Percentiles rank a stretch among this genome's conserved stretches.
Evolutionary conservation across 2,329 filamentous ascomycete species (phyloP).

Genomic region (Nigrospora oryzae): DNA sequence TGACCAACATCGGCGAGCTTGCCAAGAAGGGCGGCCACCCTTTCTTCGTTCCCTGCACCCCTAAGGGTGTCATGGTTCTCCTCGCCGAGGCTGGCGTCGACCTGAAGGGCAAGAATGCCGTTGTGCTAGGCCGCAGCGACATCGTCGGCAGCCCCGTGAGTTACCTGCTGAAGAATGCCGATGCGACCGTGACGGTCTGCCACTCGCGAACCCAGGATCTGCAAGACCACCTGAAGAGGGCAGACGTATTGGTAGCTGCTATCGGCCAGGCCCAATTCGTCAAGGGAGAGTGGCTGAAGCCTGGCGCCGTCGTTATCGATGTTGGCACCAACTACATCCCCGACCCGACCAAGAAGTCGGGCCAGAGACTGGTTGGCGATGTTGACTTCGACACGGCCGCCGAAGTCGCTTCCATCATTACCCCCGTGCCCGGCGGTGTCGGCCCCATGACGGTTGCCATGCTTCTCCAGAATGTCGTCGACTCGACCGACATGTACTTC

Average conservation of each 20-base stretch:
- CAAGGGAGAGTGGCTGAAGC: constrained; percentile 92
- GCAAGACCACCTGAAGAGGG: constrained; percentile 65
- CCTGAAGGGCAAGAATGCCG: constrained; percentile 81
- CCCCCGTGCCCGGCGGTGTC: constrained; percentile 91
- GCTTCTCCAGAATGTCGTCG: constrained; percentile 91
- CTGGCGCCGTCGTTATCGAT: constrained; percentile 91
- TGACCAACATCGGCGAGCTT: constrained; percentile 89
- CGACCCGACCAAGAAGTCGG: constrained; percentile 84
- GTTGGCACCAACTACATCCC: constrained; percentile 95
- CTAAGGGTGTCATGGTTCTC: constrained; percentile 93
- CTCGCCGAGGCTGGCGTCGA: constrained; percentile 77
- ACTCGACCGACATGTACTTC: constrained; percentile 73
- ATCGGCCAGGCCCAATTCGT: constrained; percentile 84
- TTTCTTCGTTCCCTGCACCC: constrained; percentile 88
- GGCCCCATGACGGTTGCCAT: constrained; percentile 99
- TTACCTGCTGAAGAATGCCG: constrained; percentile 88
- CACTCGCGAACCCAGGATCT: constrained; percentile 80
- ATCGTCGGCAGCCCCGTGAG: constrained; percentile 97
- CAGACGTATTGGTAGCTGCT: constrained; percentile 85
- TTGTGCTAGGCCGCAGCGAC: constrained; percentile 89
- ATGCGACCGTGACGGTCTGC: constrained; percentile 94
- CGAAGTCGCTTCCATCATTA: constrained; percentile 85
- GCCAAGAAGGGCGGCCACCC: constrained; percentile 90
- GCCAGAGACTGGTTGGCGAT: constrained; percentile 85
- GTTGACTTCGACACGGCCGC: constrained; percentile 83